Evolutionary conservation across 2,329 filamentous ascomycete species (phyloP), one percentile per base, ranked within the genome.

Genomic region (Colletotrichum eremochloae): DNA sequence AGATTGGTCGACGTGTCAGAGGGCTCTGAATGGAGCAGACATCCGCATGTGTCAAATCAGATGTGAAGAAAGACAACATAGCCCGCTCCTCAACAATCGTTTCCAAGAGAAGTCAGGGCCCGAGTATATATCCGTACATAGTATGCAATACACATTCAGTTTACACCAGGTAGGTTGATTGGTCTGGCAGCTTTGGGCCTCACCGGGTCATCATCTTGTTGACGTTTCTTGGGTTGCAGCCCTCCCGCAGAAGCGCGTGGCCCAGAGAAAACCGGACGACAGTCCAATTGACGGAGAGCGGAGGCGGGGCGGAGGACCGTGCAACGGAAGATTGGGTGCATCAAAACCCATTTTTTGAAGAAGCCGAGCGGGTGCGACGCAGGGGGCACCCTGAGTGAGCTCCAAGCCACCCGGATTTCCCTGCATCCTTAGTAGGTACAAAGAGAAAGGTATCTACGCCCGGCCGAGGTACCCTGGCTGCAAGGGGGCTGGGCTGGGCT

Each of bases 241-340:
- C 29, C 55, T 65, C 46, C 5, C 55, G 66, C 60, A 55, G 67
- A 57, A 65, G 66, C 60, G 61, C 66, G 61, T 61, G 57, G 52
- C 40, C 70, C 67, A 72, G 24, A 61, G 31, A 65, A 72, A 50
- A 50, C 56, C 40, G 29, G 67, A 72, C 55, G 61, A 72, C 61
- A 56, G 56, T 31, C 70, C 66, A 72, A 72, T 72, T 61, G 55
- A 72, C 67, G 60, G 48, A 24, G 55, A 42, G 67, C 67, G 61
- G 67, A 70, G 66, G 70, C 70, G 60, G 42, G 46, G 46, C n/a
- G n/a, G 55, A 60, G 69, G 65, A 53, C 65, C 69, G 68, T 71
- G 65, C 68, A 53, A 71, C 68, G 68, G 69, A 68, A 71, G 42
- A 63, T 57, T 62, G 63, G 42, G 42, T 68, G 64, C 57, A 58